Evolutionary conservation across 1,284 basidiomycete species (phyloP), one percentile per base, ranked within the genome.

Genomic region (Lignosus rhinocerotis): DNA sequence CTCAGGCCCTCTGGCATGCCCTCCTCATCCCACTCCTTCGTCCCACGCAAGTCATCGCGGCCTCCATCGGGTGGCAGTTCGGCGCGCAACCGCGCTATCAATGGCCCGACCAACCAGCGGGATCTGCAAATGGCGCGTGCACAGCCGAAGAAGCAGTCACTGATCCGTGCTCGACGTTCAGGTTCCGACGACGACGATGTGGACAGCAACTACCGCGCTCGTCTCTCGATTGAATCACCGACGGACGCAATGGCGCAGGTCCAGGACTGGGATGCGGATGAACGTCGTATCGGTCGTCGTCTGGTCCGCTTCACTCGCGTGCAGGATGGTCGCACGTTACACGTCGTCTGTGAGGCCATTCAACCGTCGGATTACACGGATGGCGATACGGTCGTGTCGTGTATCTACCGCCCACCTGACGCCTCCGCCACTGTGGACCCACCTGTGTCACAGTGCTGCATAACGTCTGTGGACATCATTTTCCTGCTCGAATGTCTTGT

Each of bases 401-500:
- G 96, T 79, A 96, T 98, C 72, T 93, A 90, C 71, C 87, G 92
- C 58, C 84, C 89, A 54, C 88, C 92, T 56, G 62, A 64, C 21
- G 54, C 53, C 3, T 42, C 53, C 8, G 59, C 55, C 3, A 31
- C 52, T 32, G 59, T 53, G 10, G 62, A 64, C 6, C 6, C 49
- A 11, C 47, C 59, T 1, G 85, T 82, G 44, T 85, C 89, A 65
- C 79, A 86, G 25, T 96, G 87, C 76, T 96, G 87, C 73, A 87
- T 95, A 64, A 98, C 96, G 12, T 96, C 94, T 0, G 96, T 98
- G 61, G 96, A 98, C 72, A 88, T 94, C 70, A 96, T 98, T 70
- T 93, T 91, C 71, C 82, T 98, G 16, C 84, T 98, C 53, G 94
- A 98, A 75, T 86, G 89, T 12, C 81, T 98, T 45, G 90, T 95